These are phyloP conservation scores for Hanseniaspora mollemarum DNA, from an alignment of 805 yeast species.

Conservation along the genomic window DNA sequence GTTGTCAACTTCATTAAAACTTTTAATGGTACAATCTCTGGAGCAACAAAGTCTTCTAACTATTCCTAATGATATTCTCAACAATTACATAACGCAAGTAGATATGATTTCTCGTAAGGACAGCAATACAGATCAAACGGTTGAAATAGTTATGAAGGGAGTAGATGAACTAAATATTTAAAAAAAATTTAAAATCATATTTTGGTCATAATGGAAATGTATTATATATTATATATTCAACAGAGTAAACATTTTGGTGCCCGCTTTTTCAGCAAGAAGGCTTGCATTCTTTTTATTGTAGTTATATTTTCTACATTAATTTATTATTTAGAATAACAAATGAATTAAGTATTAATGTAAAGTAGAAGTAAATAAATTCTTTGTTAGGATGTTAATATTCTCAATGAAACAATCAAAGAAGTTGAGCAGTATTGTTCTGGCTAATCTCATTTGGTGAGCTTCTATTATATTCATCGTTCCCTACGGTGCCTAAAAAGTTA, in stretches of 20 bases:
- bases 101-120: not conserved
- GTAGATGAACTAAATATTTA: not conserved
- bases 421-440: not conserved
- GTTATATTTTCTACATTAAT: not conserved
- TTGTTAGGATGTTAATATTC: not conserved
- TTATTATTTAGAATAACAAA: not conserved
- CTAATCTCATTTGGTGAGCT: not conserved
- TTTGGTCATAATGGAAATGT: not conserved
- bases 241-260: not conserved
- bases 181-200: not conserved
- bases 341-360: not conserved
- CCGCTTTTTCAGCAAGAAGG: not conserved
- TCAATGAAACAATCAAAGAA: not conserved
- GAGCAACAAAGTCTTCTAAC: not conserved
- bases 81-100: not conserved
- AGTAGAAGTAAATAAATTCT: not conserved
- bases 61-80: not conserved
- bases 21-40: constrained; percentile 1
- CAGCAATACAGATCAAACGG: not conserved
- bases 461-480: not conserved
- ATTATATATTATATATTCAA: not conserved
- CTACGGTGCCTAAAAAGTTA: not conserved
- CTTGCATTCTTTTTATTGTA: too few relatives aligned
- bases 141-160: not conserved
- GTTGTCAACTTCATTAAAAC: not conserved